Evolutionary conservation across 2,329 filamentous ascomycete species (phyloP), one percentile per base, ranked within the genome.

Genomic region (Epichloe festucae): DNA sequence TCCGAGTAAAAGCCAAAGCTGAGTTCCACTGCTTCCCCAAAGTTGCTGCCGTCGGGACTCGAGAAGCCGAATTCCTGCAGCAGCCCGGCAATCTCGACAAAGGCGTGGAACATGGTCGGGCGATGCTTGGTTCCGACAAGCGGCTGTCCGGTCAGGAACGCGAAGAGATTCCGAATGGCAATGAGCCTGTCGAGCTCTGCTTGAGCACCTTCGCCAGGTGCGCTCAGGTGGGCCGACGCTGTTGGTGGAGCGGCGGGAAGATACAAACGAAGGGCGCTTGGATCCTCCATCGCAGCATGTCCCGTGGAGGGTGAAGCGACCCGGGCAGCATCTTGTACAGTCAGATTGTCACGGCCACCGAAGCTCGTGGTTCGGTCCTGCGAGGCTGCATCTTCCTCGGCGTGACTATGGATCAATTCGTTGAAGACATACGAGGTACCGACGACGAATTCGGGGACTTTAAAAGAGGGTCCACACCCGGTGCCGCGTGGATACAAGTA

Each of bases 1-100:
- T 90, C 84, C 54, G 90, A 80, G 61, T 89, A 94, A 59, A 79
- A 79, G 54, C 81, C 74, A 58, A 90, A 89, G 63, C 82, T 84
- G 15, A 79, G 71, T 45, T 81, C 73, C 1, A 79, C 79, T 2
- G 74, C 73, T 49, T 78, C 75, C 41, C 82, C 82, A 63, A 77
- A 84, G 0, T 74, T 78, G 15, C 74, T 72, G 6, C 76, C 77
- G 54, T 81, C 77, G n/a, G 64, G 62, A 53, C 73, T 77, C 1
- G 67, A 73, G 58, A 81, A 84, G 38, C 76, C 73, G 55, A 79
- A 82, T 53, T 79, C 73, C 50, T 74, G 70, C 40, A 85, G 65
- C 15, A 81, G 66, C 4, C 61, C 62, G 0, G 78, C 70, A 15
- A 85, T 72, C 31, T 76, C 70, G 23, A 81, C 59, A 52, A 85